Evolutionary conservation across 2,329 filamentous ascomycete genomes (phyloP), one percentile per base, ranked within the genome.

Genomic region (Cladosporium sphaerospermum): DNA sequence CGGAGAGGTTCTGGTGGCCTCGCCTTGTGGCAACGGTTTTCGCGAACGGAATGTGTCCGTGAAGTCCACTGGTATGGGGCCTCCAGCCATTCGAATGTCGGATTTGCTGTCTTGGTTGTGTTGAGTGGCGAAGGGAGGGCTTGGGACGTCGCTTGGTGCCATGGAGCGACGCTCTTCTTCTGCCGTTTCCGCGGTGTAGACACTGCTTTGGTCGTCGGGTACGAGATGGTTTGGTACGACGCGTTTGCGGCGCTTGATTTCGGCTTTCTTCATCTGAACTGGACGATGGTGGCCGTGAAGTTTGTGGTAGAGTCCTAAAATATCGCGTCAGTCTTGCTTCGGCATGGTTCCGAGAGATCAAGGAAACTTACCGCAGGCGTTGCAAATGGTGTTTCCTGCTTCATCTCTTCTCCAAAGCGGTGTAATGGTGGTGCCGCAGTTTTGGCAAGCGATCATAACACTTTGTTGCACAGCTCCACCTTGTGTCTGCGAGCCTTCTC

Each of bases 211-310:
- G 8, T 54, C 52, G 32, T 75, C 50, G 23, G 72, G 70, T 53
- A 76, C 76, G 52, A 74, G 70, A 23, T 82, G 75, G 14, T 88
- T 89, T 14, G 92, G 91, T 41, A 97, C 91, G 5, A 97, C 90
- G 54, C 93, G 85, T 77, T 97, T 97, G 56, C 93, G 81, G 57
- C 93, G 83, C 72, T 99, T 97, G 69, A 99, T 99, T 23, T 95
- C 88, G 3, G 89, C 87, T 70, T 96, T 97, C 72, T 97, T 99
- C 93, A 99, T 97, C n/a, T 89, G 89, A 4, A 93, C 89, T 0
- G 93, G 93, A 40, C 93, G 82, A 70, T 96, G 92, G 31, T 90
- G 84, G 52, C 91, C 91, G 67, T 99, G 93, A 2, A 99, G 82
- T 71, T 97, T 97, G 74, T 95, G 90, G 70, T 99, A 99, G 3